phyloP scores from a whole-genome alignment of 495 filamentous ascomycete species.

The Lichenothelia convexa region DNA sequence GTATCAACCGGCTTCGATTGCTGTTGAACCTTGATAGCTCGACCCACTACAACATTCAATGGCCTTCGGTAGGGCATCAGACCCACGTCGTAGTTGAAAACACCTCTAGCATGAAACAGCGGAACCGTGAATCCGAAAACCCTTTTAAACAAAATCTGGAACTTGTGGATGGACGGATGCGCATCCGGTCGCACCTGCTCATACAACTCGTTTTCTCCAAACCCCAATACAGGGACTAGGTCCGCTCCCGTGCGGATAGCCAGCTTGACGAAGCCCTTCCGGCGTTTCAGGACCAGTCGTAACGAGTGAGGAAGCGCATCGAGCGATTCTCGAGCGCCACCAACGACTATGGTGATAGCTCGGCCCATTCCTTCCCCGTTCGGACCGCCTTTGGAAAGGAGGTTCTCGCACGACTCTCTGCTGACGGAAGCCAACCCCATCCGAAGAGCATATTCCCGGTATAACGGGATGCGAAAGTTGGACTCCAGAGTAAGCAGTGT shows the following conservation, averaged over 20 bases:
- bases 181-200: conserved; percentile 56
- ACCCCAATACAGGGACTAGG: conserved; percentile 74
- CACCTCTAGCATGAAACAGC: conserved; percentile 68
- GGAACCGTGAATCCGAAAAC: conserved; percentile 85
- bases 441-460: conserved; percentile 75
- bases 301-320: conserved; percentile 62
- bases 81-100: conserved; percentile 96
- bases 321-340: conserved; percentile 79
- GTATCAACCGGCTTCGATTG: conserved; percentile 40
- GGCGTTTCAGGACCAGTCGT: conserved; percentile 55
- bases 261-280: conserved; percentile 87
- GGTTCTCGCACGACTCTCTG: conserved; percentile 72
- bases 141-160: conserved; percentile 67
- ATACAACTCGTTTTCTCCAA: conserved; percentile 93
- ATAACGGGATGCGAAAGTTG: conserved; percentile 88
- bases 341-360: conserved; percentile 89
- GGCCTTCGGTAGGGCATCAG: conserved; percentile 82
- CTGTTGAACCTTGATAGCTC: conserved; percentile 52
- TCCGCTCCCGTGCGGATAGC: conserved; percentile 81
- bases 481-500: conserved; percentile 79
- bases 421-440: conserved; percentile 81
- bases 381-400: conserved; percentile 55
- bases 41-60: conserved; percentile 74
- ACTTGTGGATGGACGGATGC: conserved; percentile 54
- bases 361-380: conserved; percentile 85